Conservation (phyloP, 2,329 filamentous ascomycete genomes). For the Penicillium sp. region DNA sequence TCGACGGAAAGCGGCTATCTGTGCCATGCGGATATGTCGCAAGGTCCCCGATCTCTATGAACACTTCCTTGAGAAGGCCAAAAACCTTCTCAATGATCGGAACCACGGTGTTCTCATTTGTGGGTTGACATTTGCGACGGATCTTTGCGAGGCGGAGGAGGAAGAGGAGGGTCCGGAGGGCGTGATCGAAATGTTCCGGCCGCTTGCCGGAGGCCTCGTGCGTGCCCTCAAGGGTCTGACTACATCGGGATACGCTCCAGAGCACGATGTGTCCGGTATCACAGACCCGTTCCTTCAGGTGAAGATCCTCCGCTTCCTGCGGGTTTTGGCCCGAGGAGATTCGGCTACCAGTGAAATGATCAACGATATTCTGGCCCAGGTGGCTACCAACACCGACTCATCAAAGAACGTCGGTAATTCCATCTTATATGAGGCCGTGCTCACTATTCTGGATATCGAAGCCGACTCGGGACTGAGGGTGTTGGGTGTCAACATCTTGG, state of each 20-base stretch:
- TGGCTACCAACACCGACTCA: conserved; percentile 96
- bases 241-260: conserved; percentile 93
- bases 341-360: conserved; percentile 90
- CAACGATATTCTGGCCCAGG: conserved; percentile 96
- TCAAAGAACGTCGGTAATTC: conserved; percentile 99
- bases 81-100: conserved; percentile 82
- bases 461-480: conserved; percentile 94
- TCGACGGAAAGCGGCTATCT: conserved; percentile 93
- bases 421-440: conserved; percentile 94
- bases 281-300: conserved; percentile 97
- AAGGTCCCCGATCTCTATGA: conserved; percentile 98
- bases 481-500: conserved; percentile 94
- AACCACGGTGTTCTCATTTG: conserved; percentile 96
- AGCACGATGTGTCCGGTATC: conserved; percentile 97
- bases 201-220: conserved; percentile 81
- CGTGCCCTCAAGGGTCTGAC: conserved; percentile 90
- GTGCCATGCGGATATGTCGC: conserved; percentile 97
- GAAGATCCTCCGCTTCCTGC: conserved; percentile 85
- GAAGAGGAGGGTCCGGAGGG: conserved; percentile 87
- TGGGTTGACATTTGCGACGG: conserved; percentile 86
- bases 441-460: conserved; percentile 97
- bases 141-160: conserved; percentile 93
- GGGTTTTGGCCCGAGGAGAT: conserved; percentile 86
- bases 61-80: conserved; percentile 94
- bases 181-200: conserved; percentile 87